Percentiles rank a stretch among this genome's conserved stretches.
Conservation (phyloP, 371 early-diverging fungal species). For the Mucor circinelloides region DNA sequence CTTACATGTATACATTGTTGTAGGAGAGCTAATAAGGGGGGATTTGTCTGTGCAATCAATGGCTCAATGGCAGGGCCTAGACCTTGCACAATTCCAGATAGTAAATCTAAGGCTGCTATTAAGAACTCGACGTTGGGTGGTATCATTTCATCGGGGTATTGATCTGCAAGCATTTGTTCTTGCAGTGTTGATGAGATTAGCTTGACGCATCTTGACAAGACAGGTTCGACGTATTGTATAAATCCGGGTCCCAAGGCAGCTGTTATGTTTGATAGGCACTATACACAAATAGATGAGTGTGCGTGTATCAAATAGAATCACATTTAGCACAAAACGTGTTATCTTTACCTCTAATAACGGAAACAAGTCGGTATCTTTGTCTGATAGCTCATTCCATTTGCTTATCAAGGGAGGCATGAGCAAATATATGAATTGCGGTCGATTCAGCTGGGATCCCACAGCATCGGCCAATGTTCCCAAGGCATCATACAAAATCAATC, state of each 20-base stretch:
- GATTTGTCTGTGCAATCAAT: constrained; percentile 64
- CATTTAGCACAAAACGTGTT: background rate
- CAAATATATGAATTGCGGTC: constrained; percentile 69
- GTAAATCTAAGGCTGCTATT: constrained; percentile 85
- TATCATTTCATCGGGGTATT: constrained; percentile 54
- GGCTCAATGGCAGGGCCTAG: constrained; percentile 66
- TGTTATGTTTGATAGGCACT: constrained; percentile 83
- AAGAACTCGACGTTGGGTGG: constrained; percentile 84
- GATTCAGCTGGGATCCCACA: constrained; percentile 78
- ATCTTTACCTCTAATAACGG: constrained; percentile 81
- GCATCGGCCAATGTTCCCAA: constrained; percentile 90
- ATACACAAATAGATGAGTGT: background rate
- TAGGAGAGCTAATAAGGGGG: constrained; percentile 69
- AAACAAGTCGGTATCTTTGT: constrained; percentile 85
- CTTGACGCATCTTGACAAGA: constrained; percentile 78
- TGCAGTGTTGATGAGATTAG: constrained; percentile 69
- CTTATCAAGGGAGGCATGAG: constrained; percentile 85
- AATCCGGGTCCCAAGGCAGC: constrained; percentile 82
- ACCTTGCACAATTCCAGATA: constrained; percentile 86
- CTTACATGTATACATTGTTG: constrained; percentile 69
- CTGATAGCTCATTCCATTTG: constrained; percentile 78
- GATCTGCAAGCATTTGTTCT: constrained; percentile 52
- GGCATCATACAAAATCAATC: constrained; percentile 90
- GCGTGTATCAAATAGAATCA: background rate
- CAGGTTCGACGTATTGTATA: constrained; percentile 70